These are phyloP conservation scores for Annulohypoxylon stygium DNA, from an alignment of 495 filamentous ascomycete species.

Conservation along the genomic window DNA sequence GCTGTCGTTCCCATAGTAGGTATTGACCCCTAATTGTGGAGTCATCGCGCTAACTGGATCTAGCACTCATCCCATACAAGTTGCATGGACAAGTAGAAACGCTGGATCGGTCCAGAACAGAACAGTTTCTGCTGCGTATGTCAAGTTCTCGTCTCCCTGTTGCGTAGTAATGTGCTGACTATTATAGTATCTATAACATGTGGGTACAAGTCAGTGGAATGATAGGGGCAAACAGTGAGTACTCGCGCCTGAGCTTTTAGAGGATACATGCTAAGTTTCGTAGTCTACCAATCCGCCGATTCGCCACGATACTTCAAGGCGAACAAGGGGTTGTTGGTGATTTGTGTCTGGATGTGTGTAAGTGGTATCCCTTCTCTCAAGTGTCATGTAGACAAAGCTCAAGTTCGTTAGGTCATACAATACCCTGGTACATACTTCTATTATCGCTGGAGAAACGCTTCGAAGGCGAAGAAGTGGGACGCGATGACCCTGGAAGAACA, in stretches of 20 bases:
- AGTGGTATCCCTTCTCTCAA: constrained; percentile 23
- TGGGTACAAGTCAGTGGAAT: constrained; percentile 51
- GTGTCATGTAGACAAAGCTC: constrained; percentile 13
- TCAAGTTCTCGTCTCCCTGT: neutral
- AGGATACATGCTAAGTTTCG: constrained; percentile 3
- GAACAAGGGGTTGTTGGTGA: constrained; percentile 47
- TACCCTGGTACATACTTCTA: constrained; percentile 52
- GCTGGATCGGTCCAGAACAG: constrained; percentile 49
- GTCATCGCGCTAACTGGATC: constrained; percentile 2
- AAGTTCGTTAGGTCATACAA: constrained; percentile 38
- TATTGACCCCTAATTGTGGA: neutral
- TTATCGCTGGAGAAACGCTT: constrained; percentile 52
- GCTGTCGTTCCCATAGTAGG: constrained; percentile 49
- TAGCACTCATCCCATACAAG: constrained; percentile 50
- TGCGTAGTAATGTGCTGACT: constrained; percentile 17
- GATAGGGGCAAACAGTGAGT: constrained; percentile 47
- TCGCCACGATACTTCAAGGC: constrained; percentile 48
- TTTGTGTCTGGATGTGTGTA: constrained; percentile 51
- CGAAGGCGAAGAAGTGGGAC: constrained; percentile 51
- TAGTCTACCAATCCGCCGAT: constrained; percentile 47
- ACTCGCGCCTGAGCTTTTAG: neutral
- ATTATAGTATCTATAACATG: constrained; percentile 44
- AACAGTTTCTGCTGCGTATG: constrained; percentile 48
- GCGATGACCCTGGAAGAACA: constrained; percentile 52
- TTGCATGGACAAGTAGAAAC: constrained; percentile 49